These are phyloP conservation scores for Suillus luteus DNA, from an alignment of 768 basidiomycete genomes.

Conservation along the genomic window DNA sequence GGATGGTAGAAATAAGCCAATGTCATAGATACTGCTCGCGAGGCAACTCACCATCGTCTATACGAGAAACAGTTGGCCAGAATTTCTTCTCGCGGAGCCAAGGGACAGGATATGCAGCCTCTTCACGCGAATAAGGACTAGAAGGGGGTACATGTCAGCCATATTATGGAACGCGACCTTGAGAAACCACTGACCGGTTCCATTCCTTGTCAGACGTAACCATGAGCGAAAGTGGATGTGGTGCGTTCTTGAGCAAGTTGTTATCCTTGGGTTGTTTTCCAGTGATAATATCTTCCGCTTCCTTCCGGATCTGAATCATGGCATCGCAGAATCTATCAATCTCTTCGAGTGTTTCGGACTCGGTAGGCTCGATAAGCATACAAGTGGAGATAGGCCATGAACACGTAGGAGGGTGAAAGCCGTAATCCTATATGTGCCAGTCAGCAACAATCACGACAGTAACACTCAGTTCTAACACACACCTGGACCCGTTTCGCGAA, in stretches of 20 bases:
- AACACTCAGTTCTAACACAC: slow-evolving; percentile 17
- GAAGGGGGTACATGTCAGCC: slow-evolving; percentile 11
- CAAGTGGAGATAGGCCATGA: slow-evolving; percentile 98
- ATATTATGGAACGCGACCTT: not conserved
- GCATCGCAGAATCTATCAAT: slow-evolving; percentile 98
- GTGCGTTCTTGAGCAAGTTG: slow-evolving; percentile 92
- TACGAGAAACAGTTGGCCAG: slow-evolving; percentile 91
- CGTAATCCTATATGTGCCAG: slow-evolving; percentile 63
- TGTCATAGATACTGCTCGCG: not conserved
- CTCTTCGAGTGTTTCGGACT: slow-evolving; percentile 92
- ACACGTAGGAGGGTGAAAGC: slow-evolving; percentile 96
- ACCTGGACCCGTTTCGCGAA: slow-evolving; percentile 96
- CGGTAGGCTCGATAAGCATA: slow-evolving; percentile 98
- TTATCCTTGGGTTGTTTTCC: slow-evolving; percentile 91
- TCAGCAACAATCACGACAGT: not conserved
- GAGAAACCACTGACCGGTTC: slow-evolving; percentile 62
- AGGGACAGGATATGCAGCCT: slow-evolving; percentile 87
- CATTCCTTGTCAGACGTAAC: slow-evolving; percentile 76
- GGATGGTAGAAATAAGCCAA: slow-evolving; percentile 1
- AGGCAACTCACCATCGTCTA: slow-evolving; percentile 81
- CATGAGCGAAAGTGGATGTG: slow-evolving; percentile 82
- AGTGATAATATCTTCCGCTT: slow-evolving; percentile 82
- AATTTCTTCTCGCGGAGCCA: slow-evolving; percentile 89
- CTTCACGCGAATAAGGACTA: slow-evolving; percentile 87
- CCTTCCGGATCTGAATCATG: slow-evolving; percentile 94